Percentiles rank a stretch among this genome's conserved stretches.
These are phyloP conservation scores for Pelargonium citronellum DNA, from an alignment of 441 rosid species.

Conservation along the genomic window DNA sequence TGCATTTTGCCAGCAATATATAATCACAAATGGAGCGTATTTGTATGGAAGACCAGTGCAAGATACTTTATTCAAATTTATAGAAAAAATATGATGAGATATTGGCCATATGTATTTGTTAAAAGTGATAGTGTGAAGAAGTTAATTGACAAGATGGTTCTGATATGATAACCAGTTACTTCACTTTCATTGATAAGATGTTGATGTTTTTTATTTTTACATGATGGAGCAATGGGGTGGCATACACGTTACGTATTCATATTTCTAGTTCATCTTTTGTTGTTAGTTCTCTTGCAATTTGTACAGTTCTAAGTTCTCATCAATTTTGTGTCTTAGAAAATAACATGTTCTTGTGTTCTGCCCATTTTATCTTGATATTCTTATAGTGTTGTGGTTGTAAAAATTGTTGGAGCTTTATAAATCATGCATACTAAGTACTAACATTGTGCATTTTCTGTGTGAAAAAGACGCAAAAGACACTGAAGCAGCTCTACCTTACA, in stretches of 20 bases:
- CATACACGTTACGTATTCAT: no score
- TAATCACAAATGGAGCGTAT: not conserved
- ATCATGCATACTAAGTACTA: slow-evolving; percentile 12
- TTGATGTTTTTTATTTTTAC: not conserved
- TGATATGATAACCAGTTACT: not conserved
- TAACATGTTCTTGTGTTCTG: not conserved
- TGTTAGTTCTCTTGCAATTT: not conserved
- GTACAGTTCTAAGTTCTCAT: not conserved
- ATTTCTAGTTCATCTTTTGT: no score
- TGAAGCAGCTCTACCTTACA: slow-evolving; percentile 77
- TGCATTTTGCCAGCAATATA: not conserved
- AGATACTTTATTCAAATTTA: not conserved
- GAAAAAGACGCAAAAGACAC: slow-evolving; percentile 64
- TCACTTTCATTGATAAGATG: not conserved
- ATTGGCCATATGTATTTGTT: not conserved
- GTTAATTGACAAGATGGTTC: not conserved
- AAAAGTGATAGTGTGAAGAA: not conserved
- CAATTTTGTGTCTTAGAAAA: not conserved
- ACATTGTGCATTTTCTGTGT: slow-evolving; percentile 16
- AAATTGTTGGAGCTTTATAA: not conserved
- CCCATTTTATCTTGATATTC: not conserved
- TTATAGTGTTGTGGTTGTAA: not conserved
- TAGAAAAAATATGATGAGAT: not conserved
- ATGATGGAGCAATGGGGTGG: not conserved
- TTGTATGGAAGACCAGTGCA: not conserved